Base-by-base conservation (phyloP, 805 yeast species). In the Starmerella stellata region DNA sequence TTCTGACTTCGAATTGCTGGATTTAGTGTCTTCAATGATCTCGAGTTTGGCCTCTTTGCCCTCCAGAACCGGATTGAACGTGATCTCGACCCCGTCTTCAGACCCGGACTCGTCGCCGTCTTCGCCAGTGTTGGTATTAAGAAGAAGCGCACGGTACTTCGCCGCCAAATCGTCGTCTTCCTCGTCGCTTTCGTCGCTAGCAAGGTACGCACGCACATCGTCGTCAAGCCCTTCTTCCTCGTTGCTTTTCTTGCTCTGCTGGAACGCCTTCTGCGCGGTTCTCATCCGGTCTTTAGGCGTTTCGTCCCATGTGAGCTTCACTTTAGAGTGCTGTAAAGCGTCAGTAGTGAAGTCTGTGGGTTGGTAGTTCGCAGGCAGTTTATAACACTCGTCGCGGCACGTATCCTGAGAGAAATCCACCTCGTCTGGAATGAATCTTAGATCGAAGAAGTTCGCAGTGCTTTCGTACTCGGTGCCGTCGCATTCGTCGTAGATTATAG, bases 291-390 rank as follows among this genome's bases (percentile, higher is more conserved):
- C 95, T 41, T 74, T 76, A 5, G 98, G 96, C 0, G 96, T 92
- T 61, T 87, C 96, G 58, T 90, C 98, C 98, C 98, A 90, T 0
- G 96, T 85, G 48, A 90, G 66, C 57, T 81, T 85, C 36, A 90
- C 98, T 52, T 85, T 90, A 14, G 96, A 85, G 54, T 83, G 94
- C 56, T 90, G 95, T 43, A 90, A 65, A 0, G 98, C 98, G 60
- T 81, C 95, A 3, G 98, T 90, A 23, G 80, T 79, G 57, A 90
- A 90, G 8, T 68, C 64, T 38, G 65, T 65, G 16, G 98, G 98
- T 48, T 72, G 75, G 58, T 90, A 90, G 36, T 70, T 70, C 2
- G 73, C 60, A 5, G 96, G 94, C 7, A 83, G 62, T 44, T 70
- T 70, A 18, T 62, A 60, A 60, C 95, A 81, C 24, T 56, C 54